A percentile compares a stretch with the other conserved stretches of the same genome.
phyloP scores from a whole-genome alignment of 495 filamentous ascomycete species.

The Penicillium cosmopolitanum region DNA sequence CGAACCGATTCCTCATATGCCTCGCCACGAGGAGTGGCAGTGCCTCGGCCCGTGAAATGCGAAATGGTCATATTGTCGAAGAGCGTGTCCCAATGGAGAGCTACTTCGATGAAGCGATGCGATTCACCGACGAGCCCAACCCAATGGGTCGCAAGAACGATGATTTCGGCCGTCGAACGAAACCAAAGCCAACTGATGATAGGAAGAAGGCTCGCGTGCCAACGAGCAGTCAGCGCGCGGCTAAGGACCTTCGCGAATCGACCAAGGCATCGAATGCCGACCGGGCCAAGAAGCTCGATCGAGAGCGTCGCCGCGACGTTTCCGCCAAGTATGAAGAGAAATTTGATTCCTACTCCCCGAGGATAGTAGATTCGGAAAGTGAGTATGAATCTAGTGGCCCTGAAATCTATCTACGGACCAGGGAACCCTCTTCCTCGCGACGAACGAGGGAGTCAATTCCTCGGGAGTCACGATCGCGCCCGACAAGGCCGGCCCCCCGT shows the following conservation, averaged over 20 bases:
- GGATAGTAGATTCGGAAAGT: slow-evolving; percentile 34
- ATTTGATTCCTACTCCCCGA: slow-evolving; percentile 24
- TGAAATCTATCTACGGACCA: slow-evolving; percentile 25
- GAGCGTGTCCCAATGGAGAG: slow-evolving; percentile 46
- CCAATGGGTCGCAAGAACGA: slow-evolving; percentile 47
- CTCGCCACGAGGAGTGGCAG: slow-evolving; percentile 28
- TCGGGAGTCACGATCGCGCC: slow-evolving; percentile 22
- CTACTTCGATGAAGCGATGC: slow-evolving; percentile 44
- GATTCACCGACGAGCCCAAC: slow-evolving; percentile 41
- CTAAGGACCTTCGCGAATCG: slow-evolving; percentile 39
- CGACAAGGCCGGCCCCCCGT: slow-evolving; percentile 20
- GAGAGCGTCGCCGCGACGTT: slow-evolving; percentile 51
- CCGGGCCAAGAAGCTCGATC: slow-evolving; percentile 52
- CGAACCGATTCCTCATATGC: slow-evolving; percentile 26
- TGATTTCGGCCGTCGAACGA: slow-evolving; percentile 43
- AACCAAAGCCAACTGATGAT: slow-evolving; percentile 37
- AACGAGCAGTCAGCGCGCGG: slow-evolving; percentile 25
- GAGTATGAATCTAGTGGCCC: slow-evolving; percentile 37
- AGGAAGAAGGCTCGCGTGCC: slow-evolving; percentile 44
- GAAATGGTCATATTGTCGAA: slow-evolving; percentile 51
- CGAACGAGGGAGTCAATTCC: slow-evolving; percentile 21
- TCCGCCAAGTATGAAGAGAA: slow-evolving; percentile 48
- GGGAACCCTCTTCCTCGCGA: slow-evolving; percentile 20
- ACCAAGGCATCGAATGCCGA: slow-evolving; percentile 37
- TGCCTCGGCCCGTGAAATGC: slow-evolving; percentile 41